Base-by-base conservation (phyloP, 78 protist species). In the Cavenderia fasciculata region DNA sequence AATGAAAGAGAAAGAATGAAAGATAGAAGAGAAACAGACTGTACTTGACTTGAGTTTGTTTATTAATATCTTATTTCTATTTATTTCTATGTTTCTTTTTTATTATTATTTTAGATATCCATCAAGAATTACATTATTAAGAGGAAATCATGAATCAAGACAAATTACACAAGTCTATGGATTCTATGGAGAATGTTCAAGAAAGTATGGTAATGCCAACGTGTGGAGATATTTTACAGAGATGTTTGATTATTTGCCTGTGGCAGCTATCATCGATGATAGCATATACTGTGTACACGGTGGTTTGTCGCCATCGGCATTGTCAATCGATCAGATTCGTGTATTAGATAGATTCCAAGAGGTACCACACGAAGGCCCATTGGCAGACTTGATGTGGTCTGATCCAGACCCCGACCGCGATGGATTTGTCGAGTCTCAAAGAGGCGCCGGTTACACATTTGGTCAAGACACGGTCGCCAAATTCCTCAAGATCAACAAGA, bases 91-190 rank as follows among this genome's bases (percentile, higher is more conserved):
- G 5, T 12, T 3, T 19, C 10, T 4, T 19, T 19, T 8, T 19
- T 52, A 52, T 52, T 52, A 52, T n/a, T 4, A 40, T 57, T 29
- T 5, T 41, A 77, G 79, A 62, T 92, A 79, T 59, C 95, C 95
- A 57, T 76, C 86, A 21, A 70, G 98, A 10, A 51, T 98, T 29
- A 92, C 96, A 21, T 19, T 98, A 10, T 73, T 97, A 54, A 95
- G 99, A 14, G 99, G 99, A 34, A 97, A 98, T 74, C 99, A 98
- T 89, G 99, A 98, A 72, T 65, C 97, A 12, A 66, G 99, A 33
- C 97, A 95, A 27, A 94, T 97, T 52, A 97, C 99, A 21, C 99
- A 97, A 46, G 76, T 92, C 51, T 96, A 97, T 71, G 99, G 99
- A 25, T 96, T 97, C 87, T 98, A 97, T 78, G 97, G 96, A 44